phyloP scores from a whole-genome alignment of 1,284 basidiomycete genomes.

The Afroboletus lepidellus region DNA sequence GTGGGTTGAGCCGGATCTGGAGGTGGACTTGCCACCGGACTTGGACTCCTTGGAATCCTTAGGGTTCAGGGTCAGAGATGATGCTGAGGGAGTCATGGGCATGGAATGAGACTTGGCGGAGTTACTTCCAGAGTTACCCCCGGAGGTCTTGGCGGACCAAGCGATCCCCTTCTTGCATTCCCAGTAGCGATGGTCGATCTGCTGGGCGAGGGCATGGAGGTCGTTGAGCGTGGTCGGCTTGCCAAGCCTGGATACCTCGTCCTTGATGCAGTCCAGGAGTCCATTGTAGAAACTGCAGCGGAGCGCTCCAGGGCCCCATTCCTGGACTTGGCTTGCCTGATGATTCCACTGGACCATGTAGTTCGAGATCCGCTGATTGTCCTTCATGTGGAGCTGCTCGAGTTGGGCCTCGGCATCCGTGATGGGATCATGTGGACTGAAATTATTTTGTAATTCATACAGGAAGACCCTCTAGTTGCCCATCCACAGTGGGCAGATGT shows the following conservation, averaged over 20 bases:
- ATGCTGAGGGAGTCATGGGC: too few relatives aligned
- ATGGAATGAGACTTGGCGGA: too few relatives aligned
- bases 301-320: background rate
- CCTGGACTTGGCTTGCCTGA: background rate
- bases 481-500: background rate
- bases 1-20: too few relatives aligned
- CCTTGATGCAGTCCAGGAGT: background rate
- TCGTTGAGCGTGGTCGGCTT: background rate
- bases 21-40: too few relatives aligned
- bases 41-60: too few relatives aligned
- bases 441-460: background rate
- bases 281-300: background rate
- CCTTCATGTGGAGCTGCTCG: background rate
- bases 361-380: background rate
- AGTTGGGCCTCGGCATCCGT: background rate
- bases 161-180: background rate
- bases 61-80: too few relatives aligned
- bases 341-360: background rate
- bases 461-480: background rate
- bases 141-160: background rate
- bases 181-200: background rate
- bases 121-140: too few relatives aligned
- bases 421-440: background rate
- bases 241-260: background rate
- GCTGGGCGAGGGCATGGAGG: background rate